Base-by-base conservation (phyloP, 1,139 yeast genomes). In the Pichia sp. region DNA sequence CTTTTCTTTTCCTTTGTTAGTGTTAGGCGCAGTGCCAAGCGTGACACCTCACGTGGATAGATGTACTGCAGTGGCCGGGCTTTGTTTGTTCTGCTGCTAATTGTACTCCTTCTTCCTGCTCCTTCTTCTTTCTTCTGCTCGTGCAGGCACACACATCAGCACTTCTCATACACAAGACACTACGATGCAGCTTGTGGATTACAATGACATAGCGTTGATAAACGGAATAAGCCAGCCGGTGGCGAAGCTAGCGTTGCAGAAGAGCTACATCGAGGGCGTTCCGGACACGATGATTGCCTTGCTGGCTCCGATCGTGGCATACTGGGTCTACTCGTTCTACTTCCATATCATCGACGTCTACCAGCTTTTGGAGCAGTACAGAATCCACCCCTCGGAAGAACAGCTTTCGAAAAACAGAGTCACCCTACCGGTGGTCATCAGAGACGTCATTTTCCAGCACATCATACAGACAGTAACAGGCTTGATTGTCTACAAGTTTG, bases 351-450 rank as follows among this genome's bases (percentile, higher is more conserved):
- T 92, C 50, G 98, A 92, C 67, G 79, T 78, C 48, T 81, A 79
- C 62, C 80, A 89, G 66, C 72, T 89, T 62, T 89, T 93, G 45
- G 96, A 88, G 64, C 75, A 79, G 68, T 90, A 88, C 72, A 77
- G 98, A 60, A 89, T 93, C 54, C 99, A 93, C 69, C 93, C 98
- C 19, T 84, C 92, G 49, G 95, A 86, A 63, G 98, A 92, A 68
- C 90, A 90, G 56, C 67, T 76, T 48, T 69, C 79, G 53, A 79
- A 95, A 62, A 93, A 93, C 70, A 87, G 82, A 67, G 97, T 90
- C 13, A 70, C 88, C 0, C 71, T 84, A 54, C 53, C 64, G 8
- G 87, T 86, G 53, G 98, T 93, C 13, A 65, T 93, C 26, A 76
- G 80, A 60, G 97, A 93, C 62, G 99, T 93, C 51, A 63, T 89